phyloP scores from a whole-genome alignment of 345 rosid species.

The Mangifera indica region DNA sequence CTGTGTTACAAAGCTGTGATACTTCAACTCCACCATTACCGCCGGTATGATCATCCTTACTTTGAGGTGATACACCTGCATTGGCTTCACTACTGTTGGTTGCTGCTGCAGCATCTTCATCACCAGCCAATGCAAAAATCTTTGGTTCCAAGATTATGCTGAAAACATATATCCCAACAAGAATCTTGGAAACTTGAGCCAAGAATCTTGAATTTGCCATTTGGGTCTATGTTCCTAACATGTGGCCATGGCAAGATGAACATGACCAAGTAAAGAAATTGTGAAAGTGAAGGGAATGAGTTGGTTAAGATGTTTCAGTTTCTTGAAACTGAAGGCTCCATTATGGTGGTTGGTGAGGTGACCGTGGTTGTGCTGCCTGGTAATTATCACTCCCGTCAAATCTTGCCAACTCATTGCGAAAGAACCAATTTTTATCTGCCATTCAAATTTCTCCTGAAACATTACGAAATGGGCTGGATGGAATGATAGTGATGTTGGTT shows the following conservation, averaged over 20 bases:
- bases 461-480: background rate
- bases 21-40: slow-evolving; percentile 15
- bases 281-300: slow-evolving; percentile 25
- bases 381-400: slow-evolving; percentile 44
- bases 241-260: slow-evolving; percentile 14
- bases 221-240: slow-evolving; percentile 19
- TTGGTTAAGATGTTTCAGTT: slow-evolving; percentile 50
- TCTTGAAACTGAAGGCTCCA: slow-evolving; percentile 49
- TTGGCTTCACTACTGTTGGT: background rate
- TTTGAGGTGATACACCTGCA: slow-evolving; percentile 17
- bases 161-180: slow-evolving; percentile 34
- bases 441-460: background rate
- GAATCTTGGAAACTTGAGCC: slow-evolving; percentile 14
- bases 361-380: slow-evolving; percentile 50
- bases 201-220: slow-evolving; percentile 37
- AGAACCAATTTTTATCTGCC: background rate
- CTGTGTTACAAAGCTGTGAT: slow-evolving; percentile 55
- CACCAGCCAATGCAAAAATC: slow-evolving; percentile 24
- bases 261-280: slow-evolving; percentile 20
- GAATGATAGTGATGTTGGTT: slow-evolving; percentile 6
- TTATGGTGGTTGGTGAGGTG: slow-evolving; percentile 29
- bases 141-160: slow-evolving; percentile 27
- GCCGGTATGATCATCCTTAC: background rate
- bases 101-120: slow-evolving; percentile 4
- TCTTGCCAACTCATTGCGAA: slow-evolving; percentile 18